Conservation (phyloP, 495 filamentous ascomycete species). For the Aspergillus conjunctus region DNA sequence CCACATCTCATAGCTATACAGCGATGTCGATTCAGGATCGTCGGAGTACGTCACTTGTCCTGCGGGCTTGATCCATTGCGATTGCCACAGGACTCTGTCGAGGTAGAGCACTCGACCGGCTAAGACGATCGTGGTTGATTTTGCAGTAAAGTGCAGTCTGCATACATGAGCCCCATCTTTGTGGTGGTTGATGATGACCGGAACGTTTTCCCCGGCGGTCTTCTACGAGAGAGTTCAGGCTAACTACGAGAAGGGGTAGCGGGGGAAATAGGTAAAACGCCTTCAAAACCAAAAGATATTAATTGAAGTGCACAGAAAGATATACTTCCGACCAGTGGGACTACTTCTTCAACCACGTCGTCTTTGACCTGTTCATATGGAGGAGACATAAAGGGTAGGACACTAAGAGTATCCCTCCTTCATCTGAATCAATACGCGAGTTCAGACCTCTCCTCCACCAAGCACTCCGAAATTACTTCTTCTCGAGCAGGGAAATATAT, state of each 20-base stretch:
- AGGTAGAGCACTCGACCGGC: slow-evolving; percentile 19
- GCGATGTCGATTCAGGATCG: slow-evolving; percentile 1
- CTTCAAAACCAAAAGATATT: background rate
- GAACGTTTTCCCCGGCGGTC: slow-evolving; percentile 25
- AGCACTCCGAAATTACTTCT: background rate
- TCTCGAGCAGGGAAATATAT: background rate
- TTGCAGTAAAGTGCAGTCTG: slow-evolving; percentile 19
- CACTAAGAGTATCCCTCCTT: background rate
- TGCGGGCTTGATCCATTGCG: background rate
- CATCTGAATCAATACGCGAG: background rate
- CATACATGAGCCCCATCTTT: slow-evolving; percentile 26
- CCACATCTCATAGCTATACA: background rate
- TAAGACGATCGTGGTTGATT: slow-evolving; percentile 22
- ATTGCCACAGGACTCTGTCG: slow-evolving; percentile 8
- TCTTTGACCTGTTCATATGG: background rate
- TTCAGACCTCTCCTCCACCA: background rate
- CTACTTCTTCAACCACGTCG: background rate
- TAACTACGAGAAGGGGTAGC: slow-evolving; percentile 4
- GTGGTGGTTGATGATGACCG: slow-evolving; percentile 17
- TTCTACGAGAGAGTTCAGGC: slow-evolving; percentile 4
- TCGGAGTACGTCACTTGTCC: slow-evolving; percentile 8
- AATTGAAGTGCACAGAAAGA: background rate
- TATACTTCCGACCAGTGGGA: background rate
- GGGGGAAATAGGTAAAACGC: background rate
- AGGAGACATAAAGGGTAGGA: background rate